Conservation (phyloP, 179 eudicot genomes). For the Nepenthes alata region DNA sequence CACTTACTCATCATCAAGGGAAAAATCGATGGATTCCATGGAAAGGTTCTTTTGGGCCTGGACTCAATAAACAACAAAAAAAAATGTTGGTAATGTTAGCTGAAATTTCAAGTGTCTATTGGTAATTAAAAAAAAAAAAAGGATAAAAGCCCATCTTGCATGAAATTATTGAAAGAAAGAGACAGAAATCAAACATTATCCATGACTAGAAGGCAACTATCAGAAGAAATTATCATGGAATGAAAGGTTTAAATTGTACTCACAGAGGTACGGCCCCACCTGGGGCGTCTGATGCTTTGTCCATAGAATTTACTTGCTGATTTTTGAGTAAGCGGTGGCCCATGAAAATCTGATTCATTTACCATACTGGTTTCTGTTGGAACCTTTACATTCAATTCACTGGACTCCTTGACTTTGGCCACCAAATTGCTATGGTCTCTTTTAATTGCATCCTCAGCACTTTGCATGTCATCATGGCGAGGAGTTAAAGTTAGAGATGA, state of each 20-base stretch:
- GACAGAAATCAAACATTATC: not conserved
- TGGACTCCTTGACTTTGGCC: constrained; percentile 15
- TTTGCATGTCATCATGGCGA: constrained; percentile 16
- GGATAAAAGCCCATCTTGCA: no score
- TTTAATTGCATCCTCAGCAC: constrained; percentile 6
- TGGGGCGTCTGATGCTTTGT: constrained; percentile 18
- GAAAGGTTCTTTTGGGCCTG: constrained; percentile 75
- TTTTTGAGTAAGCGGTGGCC: constrained; percentile 11
- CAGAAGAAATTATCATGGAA: not conserved
- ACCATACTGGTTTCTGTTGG: constrained; percentile 16
- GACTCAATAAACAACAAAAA: not conserved
- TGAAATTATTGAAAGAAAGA: not conserved
- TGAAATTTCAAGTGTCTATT: no score
- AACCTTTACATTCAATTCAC: constrained; percentile 14
- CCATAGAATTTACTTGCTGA: constrained; percentile 21
- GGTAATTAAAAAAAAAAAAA: no score
- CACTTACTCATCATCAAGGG: constrained; percentile 67
- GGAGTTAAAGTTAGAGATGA: constrained; percentile 20
- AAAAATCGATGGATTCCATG: constrained; percentile 51
- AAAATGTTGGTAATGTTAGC: no score
- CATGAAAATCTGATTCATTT: constrained; percentile 13
- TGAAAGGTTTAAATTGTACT: constrained; percentile 18
- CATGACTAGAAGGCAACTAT: not conserved
- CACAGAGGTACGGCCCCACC: constrained; percentile 63
- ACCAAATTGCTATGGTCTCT: constrained; percentile 10